Evolutionary conservation across 2,329 filamentous ascomycete genomes (phyloP).

Genomic region (Botrytis byssoidea): DNA sequence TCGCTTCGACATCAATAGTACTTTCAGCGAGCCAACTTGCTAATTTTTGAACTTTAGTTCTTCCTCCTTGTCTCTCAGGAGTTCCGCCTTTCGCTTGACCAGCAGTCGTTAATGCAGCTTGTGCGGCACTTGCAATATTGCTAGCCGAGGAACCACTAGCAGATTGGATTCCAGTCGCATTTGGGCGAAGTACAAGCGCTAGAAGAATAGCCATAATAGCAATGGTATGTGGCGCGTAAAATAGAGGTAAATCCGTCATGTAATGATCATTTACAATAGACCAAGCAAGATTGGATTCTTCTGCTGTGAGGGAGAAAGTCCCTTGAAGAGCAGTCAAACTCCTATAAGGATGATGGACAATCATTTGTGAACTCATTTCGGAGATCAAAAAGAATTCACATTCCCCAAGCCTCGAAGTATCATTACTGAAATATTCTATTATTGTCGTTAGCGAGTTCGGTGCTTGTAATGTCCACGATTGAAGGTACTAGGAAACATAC

Average conservation of each 20-base stretch:
- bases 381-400: constrained; percentile 74
- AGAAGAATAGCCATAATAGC: constrained; percentile 69
- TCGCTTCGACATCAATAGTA: constrained; percentile 64
- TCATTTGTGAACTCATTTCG: constrained; percentile 71
- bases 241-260: constrained; percentile 66
- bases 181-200: constrained; percentile 64
- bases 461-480: not conserved
- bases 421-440: constrained; percentile 58
- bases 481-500: constrained; percentile 39
- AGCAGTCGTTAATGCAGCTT: constrained; percentile 37
- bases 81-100: constrained; percentile 30
- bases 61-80: constrained; percentile 28
- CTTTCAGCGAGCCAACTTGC: constrained; percentile 69
- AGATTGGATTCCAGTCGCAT: constrained; percentile 45
- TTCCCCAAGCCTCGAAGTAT: constrained; percentile 69
- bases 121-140: constrained; percentile 39
- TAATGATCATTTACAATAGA: constrained; percentile 73
- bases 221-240: constrained; percentile 67
- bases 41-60: constrained; percentile 49
- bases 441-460: constrained; percentile 22
- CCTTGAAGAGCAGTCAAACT: constrained; percentile 62
- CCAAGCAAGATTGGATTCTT: constrained; percentile 65
- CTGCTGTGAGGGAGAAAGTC: constrained; percentile 58
- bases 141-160: constrained; percentile 41
- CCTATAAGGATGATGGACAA: constrained; percentile 72